Conservation (phyloP, 441 rosid genomes). For the Corymbia calophylla region DNA sequence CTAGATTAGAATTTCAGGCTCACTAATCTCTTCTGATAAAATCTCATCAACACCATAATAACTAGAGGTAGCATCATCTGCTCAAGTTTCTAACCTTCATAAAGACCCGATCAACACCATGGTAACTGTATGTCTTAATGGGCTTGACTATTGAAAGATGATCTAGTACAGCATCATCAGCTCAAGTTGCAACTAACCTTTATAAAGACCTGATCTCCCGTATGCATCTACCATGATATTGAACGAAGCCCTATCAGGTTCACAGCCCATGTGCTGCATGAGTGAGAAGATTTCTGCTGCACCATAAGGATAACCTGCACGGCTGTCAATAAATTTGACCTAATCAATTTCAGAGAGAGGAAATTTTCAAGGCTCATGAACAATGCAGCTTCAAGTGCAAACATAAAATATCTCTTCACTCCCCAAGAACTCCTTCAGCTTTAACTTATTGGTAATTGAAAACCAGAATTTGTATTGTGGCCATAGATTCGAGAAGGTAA, state of each 20-base stretch:
- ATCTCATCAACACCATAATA: not conserved
- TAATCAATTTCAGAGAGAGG: not conserved
- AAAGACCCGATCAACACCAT: not conserved
- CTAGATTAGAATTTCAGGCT: not conserved
- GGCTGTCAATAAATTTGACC: conserved; percentile 27
- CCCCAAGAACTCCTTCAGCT: not conserved
- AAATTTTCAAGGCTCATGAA: not conserved
- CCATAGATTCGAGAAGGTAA: not conserved
- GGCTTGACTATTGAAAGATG: not conserved
- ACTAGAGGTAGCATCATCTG: not conserved
- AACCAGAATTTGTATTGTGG: not conserved
- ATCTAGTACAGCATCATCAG: not conserved
- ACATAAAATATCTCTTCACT: not conserved
- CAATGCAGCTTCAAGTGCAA: not conserved
- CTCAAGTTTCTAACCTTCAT: not conserved
- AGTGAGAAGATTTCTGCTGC: conserved; percentile 91
- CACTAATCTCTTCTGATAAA: not conserved
- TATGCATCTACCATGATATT: conserved; percentile 93
- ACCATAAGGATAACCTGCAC: conserved; percentile 86
- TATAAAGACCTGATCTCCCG: conserved; percentile 75
- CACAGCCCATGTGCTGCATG: conserved; percentile 92
- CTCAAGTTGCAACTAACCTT: conserved; percentile 29
- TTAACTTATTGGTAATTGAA: not conserved
- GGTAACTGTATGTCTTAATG: not conserved
- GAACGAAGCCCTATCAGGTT: conserved; percentile 89